A percentile compares a stretch with the other conserved stretches of the same genome.
Conservation (phyloP, 352 stramenopile genomes). For the Thalassiosira mediterranea region DNA sequence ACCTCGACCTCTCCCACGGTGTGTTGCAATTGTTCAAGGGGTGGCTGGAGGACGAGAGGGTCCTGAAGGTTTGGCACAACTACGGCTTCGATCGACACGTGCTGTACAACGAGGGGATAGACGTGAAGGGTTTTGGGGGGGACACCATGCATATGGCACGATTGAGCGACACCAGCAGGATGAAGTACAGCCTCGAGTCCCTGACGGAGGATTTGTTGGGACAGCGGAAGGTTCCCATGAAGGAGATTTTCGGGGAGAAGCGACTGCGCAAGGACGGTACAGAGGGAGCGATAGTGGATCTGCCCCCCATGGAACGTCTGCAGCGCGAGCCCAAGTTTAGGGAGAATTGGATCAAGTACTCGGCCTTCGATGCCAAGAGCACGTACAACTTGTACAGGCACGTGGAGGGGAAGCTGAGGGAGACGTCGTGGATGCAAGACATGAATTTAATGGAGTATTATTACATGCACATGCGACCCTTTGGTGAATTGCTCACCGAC, state of each 20-base stretch:
- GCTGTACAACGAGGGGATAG: constrained; percentile 95
- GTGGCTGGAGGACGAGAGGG: constrained; percentile 91
- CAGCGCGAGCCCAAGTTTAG: constrained; percentile 85
- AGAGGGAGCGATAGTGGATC: constrained; percentile 84
- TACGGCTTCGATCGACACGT: constrained; percentile 99
- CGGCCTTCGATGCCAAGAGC: constrained; percentile 94
- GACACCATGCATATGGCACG: constrained; percentile 99
- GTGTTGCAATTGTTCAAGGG: constrained; percentile 88
- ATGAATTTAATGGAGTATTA: constrained; percentile 97
- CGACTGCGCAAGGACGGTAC: constrained; percentile 96
- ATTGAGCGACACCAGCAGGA: constrained; percentile 85
- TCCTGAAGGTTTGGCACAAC: constrained; percentile 98
- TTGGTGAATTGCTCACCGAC: constrained; percentile 97
- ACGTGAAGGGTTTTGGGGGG: constrained; percentile 89
- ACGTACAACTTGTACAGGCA: constrained; percentile 94
- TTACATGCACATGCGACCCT: constrained; percentile 94
- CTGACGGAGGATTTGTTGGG: constrained; percentile 86
- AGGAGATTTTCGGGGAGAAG: constrained; percentile 92
- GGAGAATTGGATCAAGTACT: constrained; percentile 95
- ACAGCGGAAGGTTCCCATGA: constrained; percentile 94
- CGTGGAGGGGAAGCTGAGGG: constrained; percentile 89
- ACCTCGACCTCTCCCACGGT: constrained; percentile 90
- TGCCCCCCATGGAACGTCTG: constrained; percentile 82
- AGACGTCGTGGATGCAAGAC: constrained; percentile 67
- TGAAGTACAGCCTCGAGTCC: constrained; percentile 93